These are phyloP conservation scores for Podospora comata DNA, from an alignment of 495 filamentous ascomycete species.

Conservation along the genomic window DNA sequence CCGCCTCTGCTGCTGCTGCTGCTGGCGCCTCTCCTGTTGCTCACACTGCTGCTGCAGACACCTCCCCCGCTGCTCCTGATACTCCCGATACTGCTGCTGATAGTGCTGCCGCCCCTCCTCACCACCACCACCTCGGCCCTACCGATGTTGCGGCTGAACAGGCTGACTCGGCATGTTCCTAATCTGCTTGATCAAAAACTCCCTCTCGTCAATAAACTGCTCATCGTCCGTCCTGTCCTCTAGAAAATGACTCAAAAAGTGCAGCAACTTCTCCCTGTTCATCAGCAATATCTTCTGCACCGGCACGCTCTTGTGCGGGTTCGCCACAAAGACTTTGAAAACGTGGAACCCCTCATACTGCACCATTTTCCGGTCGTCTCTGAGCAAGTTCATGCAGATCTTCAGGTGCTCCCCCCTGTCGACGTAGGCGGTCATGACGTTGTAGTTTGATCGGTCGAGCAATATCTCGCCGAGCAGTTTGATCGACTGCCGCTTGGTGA, in stretches of 20 bases:
- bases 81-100: no score
- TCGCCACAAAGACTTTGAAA: constrained; percentile 99
- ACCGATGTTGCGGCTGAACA: constrained; percentile 30
- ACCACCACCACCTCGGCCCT: not conserved
- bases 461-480: constrained; percentile 94
- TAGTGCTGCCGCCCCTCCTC: no score
- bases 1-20: no score
- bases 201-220: constrained; percentile 97
- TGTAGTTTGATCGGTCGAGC: constrained; percentile 92
- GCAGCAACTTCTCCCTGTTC: constrained; percentile 85
- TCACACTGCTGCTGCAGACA: no score
- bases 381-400: constrained; percentile 92
- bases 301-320: constrained; percentile 89
- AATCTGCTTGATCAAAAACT: constrained; percentile 93
- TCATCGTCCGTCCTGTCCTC: constrained; percentile 97
- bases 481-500: constrained; percentile 97
- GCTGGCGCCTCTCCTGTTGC: no score
- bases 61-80: no score
- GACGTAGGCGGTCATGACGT: constrained; percentile 96
- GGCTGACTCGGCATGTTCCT: constrained; percentile 69
- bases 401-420: constrained; percentile 94
- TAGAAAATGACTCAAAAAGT: constrained; percentile 85
- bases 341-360: constrained; percentile 99
- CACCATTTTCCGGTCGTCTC: constrained; percentile 96
- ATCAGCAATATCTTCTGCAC: constrained; percentile 94